phyloP scores from a whole-genome alignment of 257 asterid species.

The Przewalskia tangutica region DNA sequence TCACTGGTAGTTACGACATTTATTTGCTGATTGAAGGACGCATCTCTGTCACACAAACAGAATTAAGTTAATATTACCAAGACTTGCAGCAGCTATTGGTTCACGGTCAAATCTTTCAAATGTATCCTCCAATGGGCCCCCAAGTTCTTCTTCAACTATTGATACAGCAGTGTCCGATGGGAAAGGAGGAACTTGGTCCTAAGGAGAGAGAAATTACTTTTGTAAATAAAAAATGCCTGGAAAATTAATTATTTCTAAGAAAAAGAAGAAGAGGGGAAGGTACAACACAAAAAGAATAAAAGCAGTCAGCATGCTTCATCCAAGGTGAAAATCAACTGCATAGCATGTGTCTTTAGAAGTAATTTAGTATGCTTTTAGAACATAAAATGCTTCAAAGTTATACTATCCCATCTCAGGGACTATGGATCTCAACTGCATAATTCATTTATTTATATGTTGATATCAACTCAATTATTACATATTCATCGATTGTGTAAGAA shows the following conservation, averaged over 20 bases:
- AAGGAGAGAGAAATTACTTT: too few species aligned
- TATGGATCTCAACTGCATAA: neutral
- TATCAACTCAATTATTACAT: neutral
- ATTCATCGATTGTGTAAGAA: neutral
- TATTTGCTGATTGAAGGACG: neutral
- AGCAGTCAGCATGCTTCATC: neutral
- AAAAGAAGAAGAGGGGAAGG: neutral
- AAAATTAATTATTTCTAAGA: neutral
- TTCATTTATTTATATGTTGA: neutral
- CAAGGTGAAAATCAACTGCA: neutral
- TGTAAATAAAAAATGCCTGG: neutral
- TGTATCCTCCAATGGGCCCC: slow-evolving; percentile 41
- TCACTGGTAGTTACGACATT: neutral
- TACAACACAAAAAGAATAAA: neutral
- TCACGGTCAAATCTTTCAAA: slow-evolving; percentile 73
- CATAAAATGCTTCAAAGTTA: neutral
- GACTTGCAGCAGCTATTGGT: slow-evolving; percentile 96
- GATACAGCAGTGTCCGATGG: slow-evolving; percentile 75
- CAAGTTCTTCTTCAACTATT: slow-evolving; percentile 79
- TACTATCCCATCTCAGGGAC: neutral
- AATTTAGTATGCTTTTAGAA: neutral
- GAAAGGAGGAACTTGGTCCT: slow-evolving; percentile 96
- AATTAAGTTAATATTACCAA: slow-evolving; percentile 36
- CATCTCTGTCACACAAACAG: neutral
- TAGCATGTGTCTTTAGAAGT: neutral